Evolutionary conservation across 768 basidiomycete genomes (phyloP).

Genomic region (Boletus patriciae): DNA sequence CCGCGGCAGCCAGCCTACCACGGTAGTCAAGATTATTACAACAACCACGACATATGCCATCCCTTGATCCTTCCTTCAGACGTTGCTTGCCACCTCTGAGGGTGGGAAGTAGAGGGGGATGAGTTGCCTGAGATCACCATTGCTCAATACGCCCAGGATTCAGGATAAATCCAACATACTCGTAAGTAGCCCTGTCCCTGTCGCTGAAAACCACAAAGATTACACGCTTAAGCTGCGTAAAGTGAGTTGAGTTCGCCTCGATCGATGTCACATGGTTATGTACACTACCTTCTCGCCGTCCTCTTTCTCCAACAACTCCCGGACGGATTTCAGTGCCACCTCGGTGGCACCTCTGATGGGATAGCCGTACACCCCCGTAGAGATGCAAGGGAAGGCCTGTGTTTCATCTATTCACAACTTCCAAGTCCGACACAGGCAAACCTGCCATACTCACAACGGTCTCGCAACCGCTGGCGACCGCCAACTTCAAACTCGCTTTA

Average conservation of each 20-base stretch:
- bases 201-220: constrained; percentile 74
- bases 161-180: constrained; percentile 44
- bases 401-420: background rate
- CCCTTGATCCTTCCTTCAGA: background rate
- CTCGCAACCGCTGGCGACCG: constrained; percentile 56
- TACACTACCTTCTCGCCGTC: constrained; percentile 41
- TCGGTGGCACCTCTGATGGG: constrained; percentile 72
- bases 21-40: background rate
- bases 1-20: background rate
- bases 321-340: constrained; percentile 60
- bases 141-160: background rate
- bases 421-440: background rate
- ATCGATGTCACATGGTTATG: background rate
- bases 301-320: constrained; percentile 57
- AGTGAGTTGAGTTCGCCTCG: background rate
- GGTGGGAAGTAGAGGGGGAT: constrained; percentile 67
- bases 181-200: constrained; percentile 60
- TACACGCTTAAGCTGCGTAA: constrained; percentile 58
- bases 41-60: background rate
- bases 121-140: constrained; percentile 36
- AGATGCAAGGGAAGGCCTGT: constrained; percentile 80
- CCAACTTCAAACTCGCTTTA: constrained; percentile 58
- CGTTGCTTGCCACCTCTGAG: background rate
- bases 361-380: constrained; percentile 78
- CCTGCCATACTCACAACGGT: constrained; percentile 52